These are phyloP conservation scores for Coniochaeta sp. DNA, from an alignment of 2,329 filamentous ascomycete species.

Conservation along the genomic window DNA sequence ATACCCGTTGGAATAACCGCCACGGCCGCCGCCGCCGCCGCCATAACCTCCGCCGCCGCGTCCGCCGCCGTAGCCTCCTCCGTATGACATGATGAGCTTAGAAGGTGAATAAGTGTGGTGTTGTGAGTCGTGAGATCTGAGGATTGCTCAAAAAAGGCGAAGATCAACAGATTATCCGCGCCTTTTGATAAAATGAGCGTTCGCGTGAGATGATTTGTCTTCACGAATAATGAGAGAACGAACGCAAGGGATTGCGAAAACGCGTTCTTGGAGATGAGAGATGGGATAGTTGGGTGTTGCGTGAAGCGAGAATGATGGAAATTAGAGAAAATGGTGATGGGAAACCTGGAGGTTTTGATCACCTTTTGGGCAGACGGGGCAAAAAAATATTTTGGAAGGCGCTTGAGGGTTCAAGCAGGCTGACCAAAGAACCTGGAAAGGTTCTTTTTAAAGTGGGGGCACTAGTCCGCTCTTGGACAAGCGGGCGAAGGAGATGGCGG, in stretches of 20 bases:
- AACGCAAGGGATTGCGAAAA: neutral
- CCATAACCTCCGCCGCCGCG: conserved; percentile 33
- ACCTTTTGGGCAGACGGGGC: neutral
- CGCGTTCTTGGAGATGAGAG: neutral
- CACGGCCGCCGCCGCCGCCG: conserved; percentile 25
- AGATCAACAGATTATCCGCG: neutral
- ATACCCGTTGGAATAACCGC: conserved; percentile 15
- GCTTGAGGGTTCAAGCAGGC: neutral
- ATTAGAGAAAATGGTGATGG: neutral
- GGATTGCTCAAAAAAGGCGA: neutral
- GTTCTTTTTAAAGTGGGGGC: neutral
- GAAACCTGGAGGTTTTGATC: neutral
- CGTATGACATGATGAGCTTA: conserved; percentile 35
- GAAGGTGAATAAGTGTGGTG: neutral
- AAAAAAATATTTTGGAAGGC: conserved; percentile 1
- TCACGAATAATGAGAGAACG: conserved; percentile 1
- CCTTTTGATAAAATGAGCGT: neutral
- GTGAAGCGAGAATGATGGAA: neutral
- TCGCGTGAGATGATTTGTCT: neutral
- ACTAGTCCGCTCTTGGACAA: neutral
- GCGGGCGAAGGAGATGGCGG: neutral
- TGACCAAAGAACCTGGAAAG: neutral
- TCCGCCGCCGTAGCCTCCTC: conserved; percentile 30
- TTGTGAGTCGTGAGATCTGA: neutral
- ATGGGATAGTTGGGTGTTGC: neutral